Conservation (phyloP, 1,139 yeast genomes). For the Saccharomyces hybrid region DNA sequence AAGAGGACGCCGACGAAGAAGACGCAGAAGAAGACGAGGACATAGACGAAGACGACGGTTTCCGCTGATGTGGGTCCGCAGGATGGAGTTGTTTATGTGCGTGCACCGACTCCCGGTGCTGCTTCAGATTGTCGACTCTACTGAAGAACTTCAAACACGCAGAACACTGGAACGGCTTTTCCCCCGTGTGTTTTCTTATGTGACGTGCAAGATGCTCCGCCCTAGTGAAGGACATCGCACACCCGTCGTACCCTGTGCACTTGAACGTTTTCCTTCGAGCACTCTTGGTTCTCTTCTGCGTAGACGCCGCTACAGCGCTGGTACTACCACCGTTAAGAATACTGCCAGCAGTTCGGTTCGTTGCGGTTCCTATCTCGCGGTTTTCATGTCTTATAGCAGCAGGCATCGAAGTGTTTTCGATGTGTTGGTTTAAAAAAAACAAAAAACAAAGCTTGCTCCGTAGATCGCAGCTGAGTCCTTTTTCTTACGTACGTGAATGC, state of each 20-base stretch:
- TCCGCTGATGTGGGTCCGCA: neutral
- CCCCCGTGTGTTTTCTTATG: slow-evolving; percentile 38
- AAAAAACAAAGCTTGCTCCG: neutral
- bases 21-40: slow-evolving; percentile 4
- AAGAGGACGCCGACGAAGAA: slow-evolving; percentile 2
- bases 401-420: neutral
- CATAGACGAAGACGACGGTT: neutral
- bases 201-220: slow-evolving; percentile 91
- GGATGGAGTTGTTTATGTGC: slow-evolving; percentile 1
- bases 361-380: neutral
- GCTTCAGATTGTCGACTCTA: slow-evolving; percentile 79
- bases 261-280: slow-evolving; percentile 56
- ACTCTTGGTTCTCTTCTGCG: neutral
- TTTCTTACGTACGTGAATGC: neutral
- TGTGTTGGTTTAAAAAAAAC: neutral
- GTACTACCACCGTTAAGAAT: neutral
- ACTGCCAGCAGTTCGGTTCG: neutral
- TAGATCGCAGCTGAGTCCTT: neutral
- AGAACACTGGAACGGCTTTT: slow-evolving; percentile 78
- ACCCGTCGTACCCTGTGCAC: slow-evolving; percentile 85
- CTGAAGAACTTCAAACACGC: slow-evolving; percentile 74
- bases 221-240: slow-evolving; percentile 81
- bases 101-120: slow-evolving; percentile 90
- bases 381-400: neutral
- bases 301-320: neutral